Base-by-base conservation (phyloP, 1,284 basidiomycete genomes). In the Cryptococcus sp. region DNA sequence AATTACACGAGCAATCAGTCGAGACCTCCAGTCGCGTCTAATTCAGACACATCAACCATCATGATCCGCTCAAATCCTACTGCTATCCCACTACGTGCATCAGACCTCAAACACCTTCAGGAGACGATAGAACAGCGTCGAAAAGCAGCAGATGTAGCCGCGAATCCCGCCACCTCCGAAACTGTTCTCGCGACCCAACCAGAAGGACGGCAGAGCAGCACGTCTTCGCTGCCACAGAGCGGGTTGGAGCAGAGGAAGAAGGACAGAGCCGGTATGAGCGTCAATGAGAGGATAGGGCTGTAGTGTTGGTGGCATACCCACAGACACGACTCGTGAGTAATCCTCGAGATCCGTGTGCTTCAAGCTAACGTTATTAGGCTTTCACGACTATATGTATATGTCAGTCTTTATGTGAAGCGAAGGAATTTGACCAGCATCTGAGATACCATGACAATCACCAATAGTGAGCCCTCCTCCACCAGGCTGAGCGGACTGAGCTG, bases 31-130 rank as follows among this genome's bases (percentile, higher is more conserved):
- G n/a, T n/a, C 32, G 32, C 32, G 32, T 34, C 32, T 34, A 34
- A 34, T 34, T 16, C 16, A 16, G 18, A 19, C 36, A n/a, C 4
- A n/a, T 19, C 16, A 5, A 39, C 36, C 49, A 52, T 14, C 2
- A 73, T 73, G 71, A 73, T 73, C 46, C 66, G 70, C 45, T 68
- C 70, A 5, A 72, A 73, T 50, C 71, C 71, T 5, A 73, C 71
- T 1, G 66, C 67, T 16, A 70, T 73, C 34, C 64, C 69, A 14
- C 61, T 73, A 40, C 59, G 71, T 44, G 61, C 67, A 7, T 62
- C 66, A 2, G 71, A 73, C 53, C 51, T 72, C 48, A 70, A 69
- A 49, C 52, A 61, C 18, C 63, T 73, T 9, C 70, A 73, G 49
- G 59, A 57, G 5, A 68, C 70, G 48, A 58, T 73, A 18, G 67